phyloP scores from a whole-genome alignment of 192 early-diverging fungal species.

The Haplosporangium gracile region DNA sequence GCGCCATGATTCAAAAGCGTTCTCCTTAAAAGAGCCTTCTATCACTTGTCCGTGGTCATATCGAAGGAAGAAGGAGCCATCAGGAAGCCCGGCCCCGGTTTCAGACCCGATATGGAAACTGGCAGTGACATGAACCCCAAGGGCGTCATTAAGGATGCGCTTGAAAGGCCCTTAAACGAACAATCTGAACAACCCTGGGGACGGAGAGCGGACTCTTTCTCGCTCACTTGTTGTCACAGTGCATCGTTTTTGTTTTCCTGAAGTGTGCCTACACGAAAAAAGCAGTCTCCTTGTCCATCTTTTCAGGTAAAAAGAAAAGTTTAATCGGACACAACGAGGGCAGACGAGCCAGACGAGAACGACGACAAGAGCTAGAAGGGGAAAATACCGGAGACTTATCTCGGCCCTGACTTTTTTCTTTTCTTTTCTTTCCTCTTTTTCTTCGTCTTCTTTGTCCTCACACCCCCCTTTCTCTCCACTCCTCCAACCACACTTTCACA shows the following conservation, averaged over 20 bases:
- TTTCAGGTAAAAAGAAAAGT: not conserved
- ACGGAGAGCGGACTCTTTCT: not conserved
- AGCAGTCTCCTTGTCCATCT: slow-evolving; percentile 18
- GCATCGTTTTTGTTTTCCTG: not conserved
- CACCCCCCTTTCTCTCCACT: not conserved
- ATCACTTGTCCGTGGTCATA: not conserved
- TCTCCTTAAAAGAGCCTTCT: not conserved
- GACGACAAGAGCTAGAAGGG: not conserved
- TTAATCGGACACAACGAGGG: not conserved
- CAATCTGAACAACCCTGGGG: not conserved
- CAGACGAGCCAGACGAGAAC: not conserved
- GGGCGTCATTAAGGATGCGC: no score
- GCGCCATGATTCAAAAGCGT: not conserved
- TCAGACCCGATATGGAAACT: not conserved
- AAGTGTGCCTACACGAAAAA: not conserved
- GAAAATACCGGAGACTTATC: slow-evolving; percentile 2
- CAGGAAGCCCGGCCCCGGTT: not conserved
- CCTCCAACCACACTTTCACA: slow-evolving; percentile 15
- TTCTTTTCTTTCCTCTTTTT: slow-evolving; percentile 6
- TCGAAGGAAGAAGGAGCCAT: not conserved
- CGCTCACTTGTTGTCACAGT: no score
- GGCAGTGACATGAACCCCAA: not conserved
- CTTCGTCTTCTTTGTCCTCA: slow-evolving; percentile 15
- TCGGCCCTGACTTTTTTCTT: slow-evolving; percentile 8
- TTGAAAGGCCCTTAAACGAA: not conserved